Base-by-base conservation (phyloP, 2,329 filamentous ascomycete genomes). In the Diaporthe batatas region DNA sequence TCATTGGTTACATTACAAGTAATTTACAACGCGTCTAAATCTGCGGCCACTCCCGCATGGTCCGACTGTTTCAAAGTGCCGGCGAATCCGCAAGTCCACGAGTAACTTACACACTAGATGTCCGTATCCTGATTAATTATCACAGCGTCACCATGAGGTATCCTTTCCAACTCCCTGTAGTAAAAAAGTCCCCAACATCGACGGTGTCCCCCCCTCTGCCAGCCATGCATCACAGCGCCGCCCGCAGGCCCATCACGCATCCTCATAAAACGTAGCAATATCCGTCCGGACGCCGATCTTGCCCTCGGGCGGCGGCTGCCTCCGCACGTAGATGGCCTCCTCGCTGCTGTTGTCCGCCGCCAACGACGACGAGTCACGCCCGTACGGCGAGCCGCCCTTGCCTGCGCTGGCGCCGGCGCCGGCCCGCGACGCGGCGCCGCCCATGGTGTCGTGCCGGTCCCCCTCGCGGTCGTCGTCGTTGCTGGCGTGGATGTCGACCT, bases 221-320 rank as follows among this genome's bases (percentile, higher is more conserved):
- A 11, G 39, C 14, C 47, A 53, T 3, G 47, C 62, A 25, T 65
- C 34, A 34, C 39, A 18, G 3, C 16, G 14, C 12, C 39, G 14
- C 12, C 39, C 4, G 39, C 39, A 42, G 14, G 39, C 21, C 39
- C 2, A 23, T 67, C 62, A 67, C 1, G 62, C 62, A 25, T 65
- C 47, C 47, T 71, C 69, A 65, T 64, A 71, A 34, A 42, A 64
- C 47, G 59, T 64, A 47, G 23, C 32, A 7, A 71, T 71, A 4
- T 71, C 69, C 57, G 69, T 71, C 69, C 59, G 53, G n/a, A 71
- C 69, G 8, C 55, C 69, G 16, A 71, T 71, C 69, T 59, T 71
- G 5, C 69, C 69, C 23, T 21, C 7, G 2, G 69, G 69, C 18
- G 69, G 62, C 47, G 62, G 62, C 62, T 67, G 62, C 12, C 62